Evolutionary conservation across 345 rosid species (phyloP).

Genomic region (Psidium guajava): DNA sequence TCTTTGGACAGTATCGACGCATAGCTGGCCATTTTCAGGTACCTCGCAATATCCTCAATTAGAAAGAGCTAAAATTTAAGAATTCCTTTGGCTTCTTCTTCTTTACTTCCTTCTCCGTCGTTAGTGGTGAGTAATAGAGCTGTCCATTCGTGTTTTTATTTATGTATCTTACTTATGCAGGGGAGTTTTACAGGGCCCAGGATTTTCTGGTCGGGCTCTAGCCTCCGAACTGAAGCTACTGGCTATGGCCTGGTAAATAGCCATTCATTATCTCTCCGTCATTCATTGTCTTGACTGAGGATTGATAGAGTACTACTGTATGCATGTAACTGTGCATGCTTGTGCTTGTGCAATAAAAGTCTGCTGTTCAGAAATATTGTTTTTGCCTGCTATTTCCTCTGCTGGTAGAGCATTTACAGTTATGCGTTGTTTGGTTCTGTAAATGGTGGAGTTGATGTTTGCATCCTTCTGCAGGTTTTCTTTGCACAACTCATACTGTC

Average conservation of each 20-base stretch:
- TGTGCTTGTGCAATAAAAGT: neutral
- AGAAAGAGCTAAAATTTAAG: neutral
- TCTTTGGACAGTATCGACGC: conserved; percentile 92
- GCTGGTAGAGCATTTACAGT: neutral
- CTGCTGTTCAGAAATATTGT: neutral
- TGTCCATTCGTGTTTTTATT: conserved; percentile 28
- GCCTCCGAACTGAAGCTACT: conserved; percentile 99
- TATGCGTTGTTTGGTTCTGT: conserved; percentile 2
- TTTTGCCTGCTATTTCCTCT: neutral
- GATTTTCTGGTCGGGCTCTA: conserved; percentile 96
- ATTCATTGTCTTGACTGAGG: neutral
- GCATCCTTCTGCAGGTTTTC: conserved; percentile 67
- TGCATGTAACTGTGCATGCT: neutral
- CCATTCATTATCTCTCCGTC: neutral
- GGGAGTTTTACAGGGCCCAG: conserved; percentile 99
- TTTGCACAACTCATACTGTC: conserved; percentile 91
- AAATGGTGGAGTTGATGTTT: neutral
- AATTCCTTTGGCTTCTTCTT: neutral
- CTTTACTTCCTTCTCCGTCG: neutral
- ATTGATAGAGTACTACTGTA: neutral
- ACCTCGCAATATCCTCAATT: neutral
- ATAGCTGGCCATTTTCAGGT: conserved; percentile 98
- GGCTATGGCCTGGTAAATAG: conserved; percentile 93
- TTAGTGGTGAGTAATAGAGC: neutral
- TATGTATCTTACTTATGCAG: conserved; percentile 66